phyloP scores from a whole-genome alignment of 768 basidiomycete species.

The Naganishia randhawae region DNA sequence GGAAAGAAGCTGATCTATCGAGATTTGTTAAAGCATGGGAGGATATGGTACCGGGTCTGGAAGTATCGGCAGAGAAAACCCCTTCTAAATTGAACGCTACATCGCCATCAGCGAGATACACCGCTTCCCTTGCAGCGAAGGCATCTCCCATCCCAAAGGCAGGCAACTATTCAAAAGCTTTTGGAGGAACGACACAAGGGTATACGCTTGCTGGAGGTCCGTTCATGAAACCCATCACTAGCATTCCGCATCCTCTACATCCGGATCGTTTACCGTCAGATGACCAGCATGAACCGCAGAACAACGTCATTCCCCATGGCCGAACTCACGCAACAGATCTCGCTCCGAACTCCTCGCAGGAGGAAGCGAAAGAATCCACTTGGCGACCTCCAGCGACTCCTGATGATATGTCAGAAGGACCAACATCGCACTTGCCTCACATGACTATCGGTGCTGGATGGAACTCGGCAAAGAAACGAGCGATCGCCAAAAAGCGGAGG shows the following conservation, averaged over 20 bases:
- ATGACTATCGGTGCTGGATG: background rate
- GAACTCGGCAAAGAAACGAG: conserved; percentile 11
- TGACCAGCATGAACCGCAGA: background rate
- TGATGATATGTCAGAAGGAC: background rate
- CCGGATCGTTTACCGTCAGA: background rate
- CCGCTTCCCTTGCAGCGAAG: conserved; percentile 12
- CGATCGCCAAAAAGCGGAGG: conserved; percentile 7
- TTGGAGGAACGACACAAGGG: conserved; percentile 4
- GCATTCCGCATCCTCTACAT: conserved; percentile 8
- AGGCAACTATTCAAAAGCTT: conserved; percentile 14
- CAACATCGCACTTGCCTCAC: background rate
- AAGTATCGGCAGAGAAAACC: background rate
- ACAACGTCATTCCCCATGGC: background rate
- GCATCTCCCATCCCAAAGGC: conserved; percentile 7
- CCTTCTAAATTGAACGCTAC: background rate
- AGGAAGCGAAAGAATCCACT: background rate
- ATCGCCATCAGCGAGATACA: conserved; percentile 5
- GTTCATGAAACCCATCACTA: background rate
- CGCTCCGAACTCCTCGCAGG: background rate
- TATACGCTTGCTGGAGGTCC: background rate
- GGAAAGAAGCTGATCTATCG: background rate
- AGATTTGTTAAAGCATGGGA: conserved; percentile 1
- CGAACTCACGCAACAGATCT: background rate
- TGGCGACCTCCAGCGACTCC: background rate
- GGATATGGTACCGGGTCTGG: conserved; percentile 3